Percentiles rank a stretch among this genome's conserved stretches.
Conservation (phyloP, 2,329 filamentous ascomycete species). For the Gnomoniopsis smithogilvyi region DNA sequence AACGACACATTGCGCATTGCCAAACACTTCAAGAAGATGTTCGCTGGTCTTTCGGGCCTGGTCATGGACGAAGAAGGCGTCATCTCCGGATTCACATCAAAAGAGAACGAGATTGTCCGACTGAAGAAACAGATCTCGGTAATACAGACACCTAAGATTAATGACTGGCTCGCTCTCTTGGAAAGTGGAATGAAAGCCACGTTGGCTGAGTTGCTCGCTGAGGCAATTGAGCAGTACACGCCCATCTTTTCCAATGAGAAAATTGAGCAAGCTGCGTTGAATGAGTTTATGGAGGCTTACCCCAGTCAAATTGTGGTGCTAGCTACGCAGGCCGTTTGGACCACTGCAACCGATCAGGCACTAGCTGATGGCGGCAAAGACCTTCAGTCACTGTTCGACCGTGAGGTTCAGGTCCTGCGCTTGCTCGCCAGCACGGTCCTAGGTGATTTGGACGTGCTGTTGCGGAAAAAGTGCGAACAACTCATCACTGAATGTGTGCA, state of each 20-base stretch:
- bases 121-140: conserved; percentile 91
- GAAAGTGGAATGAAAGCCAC: conserved; percentile 94
- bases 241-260: conserved; percentile 70
- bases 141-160: conserved; percentile 92
- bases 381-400: conserved; percentile 70
- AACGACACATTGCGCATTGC: conserved; percentile 95
- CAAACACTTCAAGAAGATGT: conserved; percentile 99
- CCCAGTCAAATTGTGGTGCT: conserved; percentile 95
- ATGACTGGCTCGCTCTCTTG: conserved; percentile 94
- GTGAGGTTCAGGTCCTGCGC: conserved; percentile 80
- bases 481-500: conserved; percentile 99
- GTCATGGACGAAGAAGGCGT: conserved; percentile 86
- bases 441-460: conserved; percentile 80
- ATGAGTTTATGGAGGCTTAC: conserved; percentile 76
- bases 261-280: conserved; percentile 69
- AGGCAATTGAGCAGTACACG: conserved; percentile 80
- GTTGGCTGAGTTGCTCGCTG: conserved; percentile 82
- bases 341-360: conserved; percentile 76
- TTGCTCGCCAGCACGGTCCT: conserved; percentile 86
- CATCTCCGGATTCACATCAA: conserved; percentile 90
- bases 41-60: conserved; percentile 88
- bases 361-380: conserved; percentile 68
- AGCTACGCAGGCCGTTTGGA: conserved; percentile 92
- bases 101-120: conserved; percentile 85
- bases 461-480: conserved; percentile 96